Evolutionary conservation across 371 early-diverging fungal species (phyloP).

Genomic region (Syncephalis plumigaleata): DNA sequence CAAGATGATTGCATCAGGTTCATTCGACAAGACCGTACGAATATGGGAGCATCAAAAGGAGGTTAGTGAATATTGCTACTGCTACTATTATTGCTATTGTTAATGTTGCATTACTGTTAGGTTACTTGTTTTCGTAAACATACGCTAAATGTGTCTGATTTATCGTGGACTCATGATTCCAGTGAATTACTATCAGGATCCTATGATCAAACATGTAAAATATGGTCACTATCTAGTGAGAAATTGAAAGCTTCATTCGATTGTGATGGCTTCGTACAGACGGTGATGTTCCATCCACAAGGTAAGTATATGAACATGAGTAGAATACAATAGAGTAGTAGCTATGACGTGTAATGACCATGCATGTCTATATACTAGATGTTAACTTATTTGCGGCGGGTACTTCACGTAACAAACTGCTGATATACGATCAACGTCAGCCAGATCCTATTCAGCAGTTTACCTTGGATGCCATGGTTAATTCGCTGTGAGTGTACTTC

Average conservation of each 20-base stretch:
- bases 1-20: slow-evolving; percentile 55
- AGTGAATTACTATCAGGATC: slow-evolving; percentile 54
- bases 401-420: slow-evolving; percentile 56
- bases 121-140: slow-evolving; percentile 43
- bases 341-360: background rate
- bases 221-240: slow-evolving; percentile 64
- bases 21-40: slow-evolving; percentile 89
- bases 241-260: slow-evolving; percentile 44
- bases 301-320: slow-evolving; percentile 21
- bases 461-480: slow-evolving; percentile 65
- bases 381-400: slow-evolving; percentile 55
- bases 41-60: slow-evolving; percentile 51
- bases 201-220: slow-evolving; percentile 69
- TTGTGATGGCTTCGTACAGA: slow-evolving; percentile 70
- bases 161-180: slow-evolving; percentile 64
- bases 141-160: slow-evolving; percentile 62
- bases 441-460: slow-evolving; percentile 21
- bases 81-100: background rate
- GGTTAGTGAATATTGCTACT: background rate
- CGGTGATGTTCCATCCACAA: slow-evolving; percentile 58
- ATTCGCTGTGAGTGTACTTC: slow-evolving; percentile 34
- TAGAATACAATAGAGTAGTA: background rate
- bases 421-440: slow-evolving; percentile 45
- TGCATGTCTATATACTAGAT: slow-evolving; percentile 18
- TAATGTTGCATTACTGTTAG: slow-evolving; percentile 9